Base-by-base conservation (phyloP, 768 basidiomycete genomes). In the Amanita rimosa region DNA sequence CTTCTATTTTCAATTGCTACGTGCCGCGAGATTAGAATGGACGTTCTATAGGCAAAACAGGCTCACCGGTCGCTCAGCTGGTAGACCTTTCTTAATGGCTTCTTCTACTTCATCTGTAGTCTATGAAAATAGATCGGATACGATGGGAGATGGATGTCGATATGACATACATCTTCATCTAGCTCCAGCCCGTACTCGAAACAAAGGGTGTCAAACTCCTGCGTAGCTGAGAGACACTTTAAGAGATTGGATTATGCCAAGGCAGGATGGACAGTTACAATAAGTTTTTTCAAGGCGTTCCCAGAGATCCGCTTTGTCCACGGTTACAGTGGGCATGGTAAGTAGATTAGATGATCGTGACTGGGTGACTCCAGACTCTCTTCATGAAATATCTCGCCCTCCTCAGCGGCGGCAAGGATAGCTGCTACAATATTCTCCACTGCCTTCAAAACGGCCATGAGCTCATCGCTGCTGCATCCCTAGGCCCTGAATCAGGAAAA, bases 141-240 rank as follows among this genome's bases (percentile, higher is more conserved):
- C 11, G 3, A 4, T 31, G 6, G 14, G 46, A 13, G 43, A 38
- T 42, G 13, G 35, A 14, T 46, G 38, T 19, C 22, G 6, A 27
- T 36, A 45, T 36, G 24, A 72, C 85, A 56, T 60, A 97, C 95
- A 69, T 99, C 96, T 68, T 96, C 96, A 60, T 99, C 96, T 29
- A 98, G 73, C 68, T 99, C 96, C 41, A 99, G 71, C 48, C 96
- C 96, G 67, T 94, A 99, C 56, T 98, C 91, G 70, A 99, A 99
- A 58, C 90, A 88, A 46, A 98, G 76, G 61, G 80, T 79, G 68
- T 98, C 96, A 58, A 98, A 97, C 54, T 94, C 93, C 53, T 95
- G 85, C 37, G 88, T 81, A 44, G 92, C 95, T 98, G 27, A 55
- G 45, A 37, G 36, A 58, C 33, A 26, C 51, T 44, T 47, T 59